Conservation (phyloP, 371 early-diverging fungal species). For the Actinomortierella ambigua region DNA sequence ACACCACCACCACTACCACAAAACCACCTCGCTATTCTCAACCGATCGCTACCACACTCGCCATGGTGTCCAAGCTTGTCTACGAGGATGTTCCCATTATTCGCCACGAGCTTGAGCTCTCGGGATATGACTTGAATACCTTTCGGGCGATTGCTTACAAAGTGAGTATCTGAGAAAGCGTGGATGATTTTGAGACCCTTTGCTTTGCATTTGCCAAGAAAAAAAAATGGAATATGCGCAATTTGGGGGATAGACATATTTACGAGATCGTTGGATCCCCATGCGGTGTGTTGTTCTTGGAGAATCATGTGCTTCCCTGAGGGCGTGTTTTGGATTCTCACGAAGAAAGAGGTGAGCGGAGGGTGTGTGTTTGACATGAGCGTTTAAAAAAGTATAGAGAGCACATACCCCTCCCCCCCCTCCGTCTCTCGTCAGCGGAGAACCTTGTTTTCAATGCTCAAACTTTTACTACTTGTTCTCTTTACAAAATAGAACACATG, state of each 20-base stretch:
- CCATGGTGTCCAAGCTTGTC: constrained; percentile 58
- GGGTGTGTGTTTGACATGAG: no score
- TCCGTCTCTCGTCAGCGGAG: no score
- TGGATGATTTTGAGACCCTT: no score
- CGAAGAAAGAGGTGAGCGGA: no score
- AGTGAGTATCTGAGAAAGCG: constrained; percentile 35
- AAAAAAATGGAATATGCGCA: neutral
- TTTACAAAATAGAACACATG: constrained; percentile 55
- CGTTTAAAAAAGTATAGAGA: no score
- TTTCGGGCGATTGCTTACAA: constrained; percentile 62
- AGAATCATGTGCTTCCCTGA: no score
- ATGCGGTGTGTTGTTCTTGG: no score
- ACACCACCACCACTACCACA: neutral
- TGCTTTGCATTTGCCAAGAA: constrained; percentile 1
- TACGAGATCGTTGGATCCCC: no score
- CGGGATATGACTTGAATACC: constrained; percentile 63
- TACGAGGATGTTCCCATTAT: constrained; percentile 64
- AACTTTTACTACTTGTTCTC: neutral
- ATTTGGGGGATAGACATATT: no score
- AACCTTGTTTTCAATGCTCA: neutral
- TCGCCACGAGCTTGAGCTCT: constrained; percentile 55
- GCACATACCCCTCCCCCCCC: no score
- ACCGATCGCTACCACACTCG: constrained; percentile 58
- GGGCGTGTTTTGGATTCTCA: no score
- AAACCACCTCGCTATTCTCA: constrained; percentile 52